Base-by-base conservation (phyloP, 2,329 filamentous ascomycete genomes). In the Nemania diffusa region DNA sequence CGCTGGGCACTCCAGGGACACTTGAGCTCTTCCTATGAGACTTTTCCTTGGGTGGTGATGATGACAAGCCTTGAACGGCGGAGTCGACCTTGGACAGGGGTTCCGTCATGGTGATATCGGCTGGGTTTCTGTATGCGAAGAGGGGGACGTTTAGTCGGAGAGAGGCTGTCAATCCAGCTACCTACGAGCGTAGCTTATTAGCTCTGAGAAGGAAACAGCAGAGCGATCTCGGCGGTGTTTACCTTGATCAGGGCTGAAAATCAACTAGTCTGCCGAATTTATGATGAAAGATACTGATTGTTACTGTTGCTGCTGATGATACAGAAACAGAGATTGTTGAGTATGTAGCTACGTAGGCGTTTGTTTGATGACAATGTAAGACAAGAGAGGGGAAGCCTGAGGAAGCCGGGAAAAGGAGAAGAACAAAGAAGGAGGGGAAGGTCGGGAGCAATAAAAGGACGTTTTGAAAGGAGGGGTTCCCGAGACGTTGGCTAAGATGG, bases 31-130 rank as follows among this genome's bases (percentile, higher is more conserved):
- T 88, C 74, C 90, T 71, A 78, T 91, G 87, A 72, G 82, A 82
- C 78, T 87, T 88, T 79, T 93, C 90, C 78, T 90, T 87, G 66
- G 87, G 84, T 37, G 91, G 87, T 66, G 90, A 90, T 75, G 87
- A 86, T 73, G 88, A 87, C 75, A 94, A 81, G 81, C 93, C 92
- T 79, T 93, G 90, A 78, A 97, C 89, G 84, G 93, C 93, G 68
- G 94, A 97, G 82, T 97, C 94, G 84, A 97, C 90, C 85, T 97
- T 97, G 82, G 88, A 87, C 79, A 97, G 88, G 76, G 91, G 87
- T 80, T 84, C 82, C 70, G 83, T 77, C 74, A 76, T 76, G 71
- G 46, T 72, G 71, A 61, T n/a, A 69, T 69, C 64, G n/a, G n/a
- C 20, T 60, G 29, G 53, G 27, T 53, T 56, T 37, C 20, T 69